Evolutionary conservation across 164 flowering plant genomes (phyloP).

Genomic region (Saururus chinensis): DNA sequence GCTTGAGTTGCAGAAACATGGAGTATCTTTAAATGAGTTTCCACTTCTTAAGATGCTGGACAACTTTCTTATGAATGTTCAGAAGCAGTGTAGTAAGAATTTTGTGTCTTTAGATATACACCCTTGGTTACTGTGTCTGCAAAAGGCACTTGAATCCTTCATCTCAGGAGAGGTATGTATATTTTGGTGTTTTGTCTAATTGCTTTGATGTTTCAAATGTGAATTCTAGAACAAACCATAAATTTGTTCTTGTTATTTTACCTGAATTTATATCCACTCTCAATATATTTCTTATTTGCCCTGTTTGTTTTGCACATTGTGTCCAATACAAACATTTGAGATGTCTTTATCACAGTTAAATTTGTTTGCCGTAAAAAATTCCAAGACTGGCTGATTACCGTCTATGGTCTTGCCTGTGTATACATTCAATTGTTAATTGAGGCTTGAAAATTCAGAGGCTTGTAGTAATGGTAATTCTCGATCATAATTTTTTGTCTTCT

Average conservation of each 20-base stretch:
- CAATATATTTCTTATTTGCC: too few relatives aligned
- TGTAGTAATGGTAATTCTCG: neutral
- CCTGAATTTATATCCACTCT: too few relatives aligned
- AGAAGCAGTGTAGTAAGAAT: constrained; percentile 33
- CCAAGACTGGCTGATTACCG: too few relatives aligned
- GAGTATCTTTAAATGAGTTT: constrained; percentile 59
- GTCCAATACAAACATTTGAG: too few relatives aligned
- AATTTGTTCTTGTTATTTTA: too few relatives aligned
- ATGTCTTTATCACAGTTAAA: too few relatives aligned
- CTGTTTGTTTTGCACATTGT: too few relatives aligned
- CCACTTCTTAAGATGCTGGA: constrained; percentile 62
- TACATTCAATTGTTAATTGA: too few relatives aligned
- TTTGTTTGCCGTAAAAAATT: too few relatives aligned
- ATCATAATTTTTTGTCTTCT: neutral
- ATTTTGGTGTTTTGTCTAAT: constrained; percentile 20
- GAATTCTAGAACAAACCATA: too few relatives aligned
- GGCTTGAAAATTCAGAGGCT: too few relatives aligned
- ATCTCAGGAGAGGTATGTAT: constrained; percentile 39
- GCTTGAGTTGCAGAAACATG: constrained; percentile 67
- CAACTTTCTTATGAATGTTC: constrained; percentile 38
- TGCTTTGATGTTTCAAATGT: neutral
- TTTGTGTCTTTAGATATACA: constrained; percentile 52
- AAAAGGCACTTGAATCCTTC: constrained; percentile 66
- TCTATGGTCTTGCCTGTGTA: too few relatives aligned
- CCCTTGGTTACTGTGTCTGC: constrained; percentile 67